These are phyloP conservation scores for Pestalotiopsis sp. DNA, from an alignment of 2,329 filamentous ascomycete genomes.

Conservation along the genomic window DNA sequence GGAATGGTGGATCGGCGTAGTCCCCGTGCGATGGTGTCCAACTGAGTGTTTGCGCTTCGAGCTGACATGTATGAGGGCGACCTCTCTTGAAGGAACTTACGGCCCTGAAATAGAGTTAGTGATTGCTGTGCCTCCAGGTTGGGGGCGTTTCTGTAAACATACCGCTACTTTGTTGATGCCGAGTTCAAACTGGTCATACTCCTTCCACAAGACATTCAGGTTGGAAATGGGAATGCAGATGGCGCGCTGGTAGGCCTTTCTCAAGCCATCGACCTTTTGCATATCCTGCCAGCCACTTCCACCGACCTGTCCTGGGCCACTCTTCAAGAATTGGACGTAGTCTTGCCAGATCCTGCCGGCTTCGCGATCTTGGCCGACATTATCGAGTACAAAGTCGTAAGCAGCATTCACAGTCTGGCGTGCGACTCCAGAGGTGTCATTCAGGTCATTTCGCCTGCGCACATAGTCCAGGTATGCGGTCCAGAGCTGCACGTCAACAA, in stretches of 20 bases:
- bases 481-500: constrained; percentile 87
- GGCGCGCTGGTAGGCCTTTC: constrained; percentile 90
- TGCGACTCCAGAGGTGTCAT: constrained; percentile 75
- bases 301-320: constrained; percentile 81
- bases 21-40: constrained; percentile 85
- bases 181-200: constrained; percentile 97
- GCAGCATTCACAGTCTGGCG: constrained; percentile 80
- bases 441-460: constrained; percentile 85
- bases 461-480: constrained; percentile 94
- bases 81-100: constrained; percentile 91
- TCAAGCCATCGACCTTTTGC: constrained; percentile 94
- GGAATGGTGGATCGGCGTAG: constrained; percentile 79
- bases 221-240: constrained; percentile 84
- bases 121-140: neutral
- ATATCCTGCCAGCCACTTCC: constrained; percentile 93
- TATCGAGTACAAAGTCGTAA: constrained; percentile 89
- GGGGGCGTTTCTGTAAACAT: constrained; percentile 22
- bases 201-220: constrained; percentile 88
- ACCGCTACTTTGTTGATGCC: constrained; percentile 89
- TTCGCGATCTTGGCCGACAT: constrained; percentile 89
- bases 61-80: constrained; percentile 96
- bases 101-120: constrained; percentile 60
- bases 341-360: constrained; percentile 90
- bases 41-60: constrained; percentile 82
- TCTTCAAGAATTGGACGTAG: constrained; percentile 91